phyloP scores from a whole-genome alignment of 1,139 yeast genomes.

The Suhomyces maxii region DNA sequence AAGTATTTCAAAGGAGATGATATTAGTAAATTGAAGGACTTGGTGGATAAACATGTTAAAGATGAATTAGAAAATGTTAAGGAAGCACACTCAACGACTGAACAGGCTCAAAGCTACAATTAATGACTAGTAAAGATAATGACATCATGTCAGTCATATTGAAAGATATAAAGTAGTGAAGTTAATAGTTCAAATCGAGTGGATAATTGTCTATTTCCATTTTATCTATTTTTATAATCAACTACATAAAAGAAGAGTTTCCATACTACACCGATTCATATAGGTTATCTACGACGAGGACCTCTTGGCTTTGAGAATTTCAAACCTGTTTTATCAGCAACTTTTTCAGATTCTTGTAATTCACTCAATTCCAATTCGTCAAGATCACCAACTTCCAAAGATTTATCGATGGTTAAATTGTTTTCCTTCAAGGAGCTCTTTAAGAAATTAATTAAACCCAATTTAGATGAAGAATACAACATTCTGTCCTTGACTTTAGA shows the following conservation, averaged over 20 bases:
- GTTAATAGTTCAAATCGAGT: too few species aligned
- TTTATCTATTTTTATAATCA: background rate
- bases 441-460: slow-evolving; percentile 60
- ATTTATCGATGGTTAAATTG: slow-evolving; percentile 31
- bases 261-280: background rate
- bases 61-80: slow-evolving; percentile 17
- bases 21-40: slow-evolving; percentile 17
- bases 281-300: slow-evolving; percentile 46
- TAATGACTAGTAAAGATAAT: too few species aligned
- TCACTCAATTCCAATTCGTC: slow-evolving; percentile 56
- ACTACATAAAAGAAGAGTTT: background rate
- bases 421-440: slow-evolving; percentile 29
- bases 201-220: background rate
- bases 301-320: slow-evolving; percentile 57
- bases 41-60: slow-evolving; percentile 27
- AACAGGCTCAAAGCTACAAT: too few species aligned
- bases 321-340: slow-evolving; percentile 20
- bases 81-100: background rate
- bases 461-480: slow-evolving; percentile 86
- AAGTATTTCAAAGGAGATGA: slow-evolving; percentile 19
- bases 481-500: slow-evolving; percentile 88
- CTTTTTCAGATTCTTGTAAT: slow-evolving; percentile 21
- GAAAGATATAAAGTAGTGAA: too few species aligned
- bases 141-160: too few species aligned
- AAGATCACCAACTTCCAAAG: slow-evolving; percentile 68